Evolutionary conservation across 768 basidiomycete species (phyloP).

Genomic region (Obba rivulosa): DNA sequence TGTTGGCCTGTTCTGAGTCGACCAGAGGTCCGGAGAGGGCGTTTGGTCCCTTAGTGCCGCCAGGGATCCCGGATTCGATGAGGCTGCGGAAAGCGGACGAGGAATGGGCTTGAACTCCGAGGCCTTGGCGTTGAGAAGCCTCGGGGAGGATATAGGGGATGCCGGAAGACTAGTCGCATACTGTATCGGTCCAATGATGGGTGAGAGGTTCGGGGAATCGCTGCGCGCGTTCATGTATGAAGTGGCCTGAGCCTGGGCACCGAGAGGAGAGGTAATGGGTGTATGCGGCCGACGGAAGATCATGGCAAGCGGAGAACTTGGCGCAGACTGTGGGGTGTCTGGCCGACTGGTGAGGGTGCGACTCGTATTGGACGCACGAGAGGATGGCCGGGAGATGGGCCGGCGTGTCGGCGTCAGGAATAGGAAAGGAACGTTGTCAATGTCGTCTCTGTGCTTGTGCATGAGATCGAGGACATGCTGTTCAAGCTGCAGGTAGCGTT

Average conservation of each 20-base stretch:
- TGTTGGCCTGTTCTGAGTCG: slow-evolving; percentile 60
- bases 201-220: slow-evolving; percentile 59
- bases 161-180: slow-evolving; percentile 78
- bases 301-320: slow-evolving; percentile 69
- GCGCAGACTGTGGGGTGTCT: slow-evolving; percentile 72
- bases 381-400: slow-evolving; percentile 76
- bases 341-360: slow-evolving; percentile 60
- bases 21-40: slow-evolving; percentile 89
- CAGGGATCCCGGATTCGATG: slow-evolving; percentile 52
- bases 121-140: slow-evolving; percentile 85
- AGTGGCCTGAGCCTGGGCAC: slow-evolving; percentile 40
- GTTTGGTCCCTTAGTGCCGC: slow-evolving; percentile 59
- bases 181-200: slow-evolving; percentile 60
- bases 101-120: slow-evolving; percentile 83
- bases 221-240: slow-evolving; percentile 55
- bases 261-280: slow-evolving; percentile 71
- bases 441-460: slow-evolving; percentile 90
- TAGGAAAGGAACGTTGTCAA: slow-evolving; percentile 76
- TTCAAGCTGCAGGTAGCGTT: slow-evolving; percentile 52
- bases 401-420: slow-evolving; percentile 77
- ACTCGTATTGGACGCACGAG: slow-evolving; percentile 70
- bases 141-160: slow-evolving; percentile 81
- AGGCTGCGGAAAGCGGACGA: slow-evolving; percentile 72
- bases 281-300: slow-evolving; percentile 79
- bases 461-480: slow-evolving; percentile 90